Percentiles rank a stretch among this genome's conserved stretches.
phyloP scores from a whole-genome alignment of 139 green algal species.

The Picochlorum sp. region DNA sequence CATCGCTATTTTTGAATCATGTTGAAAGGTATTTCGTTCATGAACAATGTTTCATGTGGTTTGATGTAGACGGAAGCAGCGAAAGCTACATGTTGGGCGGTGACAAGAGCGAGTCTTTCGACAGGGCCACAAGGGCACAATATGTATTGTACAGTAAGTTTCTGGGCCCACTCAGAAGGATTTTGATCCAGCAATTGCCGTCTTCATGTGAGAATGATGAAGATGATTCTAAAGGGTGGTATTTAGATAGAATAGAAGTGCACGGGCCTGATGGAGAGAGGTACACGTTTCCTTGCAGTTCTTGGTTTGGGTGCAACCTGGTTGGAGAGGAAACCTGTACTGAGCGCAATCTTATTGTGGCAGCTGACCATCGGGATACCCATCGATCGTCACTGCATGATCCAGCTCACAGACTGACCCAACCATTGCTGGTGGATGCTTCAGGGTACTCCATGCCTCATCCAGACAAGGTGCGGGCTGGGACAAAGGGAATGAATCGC shows the following conservation, averaged over 20 bases:
- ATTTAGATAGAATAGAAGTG: conserved; percentile 19
- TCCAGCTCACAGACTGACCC: conserved; percentile 54
- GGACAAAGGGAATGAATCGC: conserved; percentile 58
- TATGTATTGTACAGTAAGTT: conserved; percentile 34
- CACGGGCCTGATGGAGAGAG: conserved; percentile 31
- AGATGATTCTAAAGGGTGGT: conserved; percentile 15
- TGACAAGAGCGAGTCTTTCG: conserved; percentile 28
- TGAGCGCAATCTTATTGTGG: conserved; percentile 5
- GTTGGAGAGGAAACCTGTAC: not conserved
- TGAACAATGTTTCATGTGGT: not conserved
- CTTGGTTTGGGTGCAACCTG: conserved; percentile 51
- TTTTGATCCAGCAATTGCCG: conserved; percentile 34
- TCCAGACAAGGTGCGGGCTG: conserved; percentile 72
- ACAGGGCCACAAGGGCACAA: conserved; percentile 36
- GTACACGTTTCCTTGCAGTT: conserved; percentile 67
- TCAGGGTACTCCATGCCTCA: conserved; percentile 72
- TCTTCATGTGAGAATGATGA: not conserved
- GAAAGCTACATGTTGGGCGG: conserved; percentile 32
- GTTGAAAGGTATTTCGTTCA: not conserved
- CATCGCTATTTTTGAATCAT: not conserved
- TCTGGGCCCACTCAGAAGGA: conserved; percentile 43
- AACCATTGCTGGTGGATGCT: conserved; percentile 21
- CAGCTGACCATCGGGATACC: not conserved
- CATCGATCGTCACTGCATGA: conserved; percentile 23
- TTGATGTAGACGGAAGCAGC: conserved; percentile 19